phyloP scores from a whole-genome alignment of 768 basidiomycete species.

The Hypsizygus marmoreus region DNA sequence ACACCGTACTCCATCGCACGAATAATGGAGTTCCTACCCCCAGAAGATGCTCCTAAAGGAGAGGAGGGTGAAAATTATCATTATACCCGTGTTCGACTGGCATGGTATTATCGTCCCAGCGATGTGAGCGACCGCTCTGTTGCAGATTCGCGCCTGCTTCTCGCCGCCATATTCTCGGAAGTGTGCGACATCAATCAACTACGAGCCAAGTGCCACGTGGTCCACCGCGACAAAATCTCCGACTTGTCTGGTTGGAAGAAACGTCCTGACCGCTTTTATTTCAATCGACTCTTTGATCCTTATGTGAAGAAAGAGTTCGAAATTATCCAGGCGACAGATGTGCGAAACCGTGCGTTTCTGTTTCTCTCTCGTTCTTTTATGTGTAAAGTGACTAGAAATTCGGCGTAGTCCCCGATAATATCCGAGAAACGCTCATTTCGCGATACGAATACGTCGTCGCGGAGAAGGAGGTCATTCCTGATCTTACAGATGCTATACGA shows the following conservation, averaged over 20 bases:
- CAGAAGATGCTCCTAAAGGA: slow-evolving; percentile 69
- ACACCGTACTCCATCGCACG: slow-evolving; percentile 95
- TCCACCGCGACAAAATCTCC: slow-evolving; percentile 93
- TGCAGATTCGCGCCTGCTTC: slow-evolving; percentile 86
- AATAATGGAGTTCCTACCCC: slow-evolving; percentile 94
- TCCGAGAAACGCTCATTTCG: slow-evolving; percentile 71
- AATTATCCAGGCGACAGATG: slow-evolving; percentile 82
- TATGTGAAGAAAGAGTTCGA: slow-evolving; percentile 99
- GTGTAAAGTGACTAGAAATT: slow-evolving; percentile 22
- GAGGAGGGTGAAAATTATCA: slow-evolving; percentile 66
- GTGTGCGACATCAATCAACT: slow-evolving; percentile 94
- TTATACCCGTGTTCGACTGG: slow-evolving; percentile 84
- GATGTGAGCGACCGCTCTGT: slow-evolving; percentile 93
- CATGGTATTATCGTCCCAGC: slow-evolving; percentile 95
- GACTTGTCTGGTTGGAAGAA: slow-evolving; percentile 94
- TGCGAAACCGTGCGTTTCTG: slow-evolving; percentile 77
- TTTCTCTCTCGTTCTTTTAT: slow-evolving; percentile 20
- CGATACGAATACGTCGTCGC: slow-evolving; percentile 95
- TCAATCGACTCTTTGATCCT: slow-evolving; percentile 92
- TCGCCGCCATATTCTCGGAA: slow-evolving; percentile 96
- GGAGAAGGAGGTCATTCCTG: slow-evolving; percentile 90
- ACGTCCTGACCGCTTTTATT: slow-evolving; percentile 94
- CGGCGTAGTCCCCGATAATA: slow-evolving; percentile 72
- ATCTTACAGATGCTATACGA: slow-evolving; percentile 84
- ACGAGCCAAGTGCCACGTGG: slow-evolving; percentile 90